These are phyloP conservation scores for Glarea lozoyensis DNA, from an alignment of 495 filamentous ascomycete species.

Conservation along the genomic window DNA sequence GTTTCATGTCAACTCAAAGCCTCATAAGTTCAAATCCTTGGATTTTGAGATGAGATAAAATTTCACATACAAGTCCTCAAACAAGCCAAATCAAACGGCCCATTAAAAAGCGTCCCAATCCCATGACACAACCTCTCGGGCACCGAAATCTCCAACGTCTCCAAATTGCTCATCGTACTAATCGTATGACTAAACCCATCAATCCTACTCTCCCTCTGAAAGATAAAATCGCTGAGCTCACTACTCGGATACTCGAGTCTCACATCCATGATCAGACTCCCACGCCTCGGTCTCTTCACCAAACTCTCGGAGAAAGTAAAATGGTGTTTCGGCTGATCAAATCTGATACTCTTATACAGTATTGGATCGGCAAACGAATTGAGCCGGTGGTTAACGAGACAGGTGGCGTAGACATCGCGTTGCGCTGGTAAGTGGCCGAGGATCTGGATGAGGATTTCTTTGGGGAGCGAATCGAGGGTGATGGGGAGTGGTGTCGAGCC, in stretches of 20 bases:
- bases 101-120: conserved; percentile 26
- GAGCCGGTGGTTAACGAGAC: conserved; percentile 20
- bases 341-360: conserved; percentile 23
- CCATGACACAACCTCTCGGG: conserved; percentile 22
- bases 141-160: conserved; percentile 24
- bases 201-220: conserved; percentile 8
- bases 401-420: conserved; percentile 22
- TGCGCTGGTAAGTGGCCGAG: conserved; percentile 16
- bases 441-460: conserved; percentile 22
- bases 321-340: conserved; percentile 23
- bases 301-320: conserved; percentile 26
- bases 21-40: no score
- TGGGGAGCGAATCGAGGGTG: conserved; percentile 14
- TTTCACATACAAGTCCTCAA: conserved; percentile 21
- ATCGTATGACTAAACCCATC: conserved; percentile 25
- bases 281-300: conserved; percentile 19
- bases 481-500: neutral
- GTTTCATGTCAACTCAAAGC: neutral
- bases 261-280: conserved; percentile 23
- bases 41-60: no score
- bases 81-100: conserved; percentile 26
- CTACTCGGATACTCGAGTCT: conserved; percentile 21
- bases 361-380: conserved; percentile 24
- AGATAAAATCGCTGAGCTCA: conserved; percentile 19
- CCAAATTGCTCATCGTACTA: conserved; percentile 26